Evolutionary conservation across 805 yeast species (phyloP), one percentile per base, ranked within the genome.

Genomic region (Ascoidea rubescens): DNA sequence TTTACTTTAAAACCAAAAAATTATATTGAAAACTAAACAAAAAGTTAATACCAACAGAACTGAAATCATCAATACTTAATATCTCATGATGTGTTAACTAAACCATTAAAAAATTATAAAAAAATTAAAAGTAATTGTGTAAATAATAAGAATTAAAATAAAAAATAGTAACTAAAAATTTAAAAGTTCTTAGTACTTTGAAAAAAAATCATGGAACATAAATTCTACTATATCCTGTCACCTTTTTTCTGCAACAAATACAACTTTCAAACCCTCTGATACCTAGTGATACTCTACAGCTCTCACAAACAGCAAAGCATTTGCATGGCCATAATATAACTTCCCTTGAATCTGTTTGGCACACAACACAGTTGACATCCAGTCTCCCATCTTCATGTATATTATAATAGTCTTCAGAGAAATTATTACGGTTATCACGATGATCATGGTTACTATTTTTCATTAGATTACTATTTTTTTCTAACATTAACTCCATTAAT

Each of bases 281-380:
- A 5, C 87, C 87, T 51, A 90, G 71, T 16, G 84, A 77, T 8
- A 81, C 69, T 16, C 97, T 73, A 62, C 97, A 90, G 31, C 77
- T 74, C 57, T 89, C 96, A 65, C 97, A 90, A 5, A 90, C 71
- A 0, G 96, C 89, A 52, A 90, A 78, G 64, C 97, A 90, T 59
- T 80, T 78, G 63, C 97, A 90, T 0, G 97, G 97, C 97, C 97
- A 90, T 2, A 91, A 70, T 6, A 90, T 80, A 46, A 90, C 77
- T 53, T 83, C 85, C 57, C 96, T 72, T 5, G 80, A 76, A 53
- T 83, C 79, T 5, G 74, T 72, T 58, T 84, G 91, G 63, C 97
- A 90, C 2, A 90, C 82, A 5, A 87, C 95, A 66, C 97, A 89
- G 5, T 71, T 69, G 5, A 78, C 57, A 28, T 70, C 63, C 2